These are phyloP conservation scores for Gardenia jasminoides DNA, from an alignment of 257 asterid species.

Conservation along the genomic window DNA sequence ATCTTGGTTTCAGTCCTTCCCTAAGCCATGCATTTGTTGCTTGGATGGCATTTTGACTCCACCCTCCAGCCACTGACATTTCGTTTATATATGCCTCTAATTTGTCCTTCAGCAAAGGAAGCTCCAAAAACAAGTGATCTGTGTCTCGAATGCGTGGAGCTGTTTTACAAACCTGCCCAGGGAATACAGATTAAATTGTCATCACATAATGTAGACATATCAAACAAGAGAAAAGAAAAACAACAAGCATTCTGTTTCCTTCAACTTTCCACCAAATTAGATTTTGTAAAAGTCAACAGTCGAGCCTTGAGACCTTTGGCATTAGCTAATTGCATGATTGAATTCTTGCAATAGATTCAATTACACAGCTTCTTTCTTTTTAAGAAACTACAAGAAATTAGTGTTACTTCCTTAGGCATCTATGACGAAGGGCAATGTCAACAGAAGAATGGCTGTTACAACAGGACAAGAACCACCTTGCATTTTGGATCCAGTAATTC, in stretches of 20 bases:
- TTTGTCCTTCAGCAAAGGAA: conserved; percentile 74
- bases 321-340: background rate
- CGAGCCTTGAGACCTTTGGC: background rate
- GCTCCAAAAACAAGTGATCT: conserved; percentile 85
- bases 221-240: background rate
- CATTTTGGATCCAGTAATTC: conserved; percentile 81
- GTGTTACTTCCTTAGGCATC: background rate
- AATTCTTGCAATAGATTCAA: background rate
- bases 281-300: background rate
- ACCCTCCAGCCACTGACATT: conserved; percentile 80
- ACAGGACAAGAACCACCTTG: conserved; percentile 53
- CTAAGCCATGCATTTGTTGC: conserved; percentile 79
- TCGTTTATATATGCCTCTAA: conserved; percentile 58
- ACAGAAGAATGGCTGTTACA: background rate
- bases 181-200: background rate
- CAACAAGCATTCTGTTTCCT: background rate
- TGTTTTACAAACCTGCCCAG: conserved; percentile 57
- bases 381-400: background rate
- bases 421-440: background rate
- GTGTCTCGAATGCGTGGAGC: conserved; percentile 72
- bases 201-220: background rate
- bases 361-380: background rate
- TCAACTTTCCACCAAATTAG: background rate
- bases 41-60: conserved; percentile 96
- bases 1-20: conserved; percentile 78